These are phyloP conservation scores for Verbena officinalis DNA, from an alignment of 257 asterid genomes.

Conservation along the genomic window DNA sequence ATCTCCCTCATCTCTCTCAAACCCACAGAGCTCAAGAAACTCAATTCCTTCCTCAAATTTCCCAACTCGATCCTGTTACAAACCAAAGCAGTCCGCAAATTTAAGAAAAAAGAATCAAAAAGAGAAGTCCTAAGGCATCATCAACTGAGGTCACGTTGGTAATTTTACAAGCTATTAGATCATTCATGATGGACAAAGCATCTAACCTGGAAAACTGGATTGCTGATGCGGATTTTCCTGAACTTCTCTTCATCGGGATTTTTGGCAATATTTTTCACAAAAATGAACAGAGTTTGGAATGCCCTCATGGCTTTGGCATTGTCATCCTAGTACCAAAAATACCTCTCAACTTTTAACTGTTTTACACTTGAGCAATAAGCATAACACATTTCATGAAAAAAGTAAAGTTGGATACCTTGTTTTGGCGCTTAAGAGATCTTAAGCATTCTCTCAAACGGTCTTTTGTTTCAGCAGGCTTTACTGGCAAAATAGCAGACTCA, in stretches of 20 bases:
- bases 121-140: too few species aligned
- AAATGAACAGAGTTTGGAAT: slow-evolving; percentile 61
- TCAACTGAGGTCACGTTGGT: neutral
- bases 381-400: neutral
- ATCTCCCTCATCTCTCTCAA: slow-evolving; percentile 57
- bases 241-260: slow-evolving; percentile 68
- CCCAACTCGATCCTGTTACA: slow-evolving; percentile 69
- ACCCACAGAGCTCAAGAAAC: slow-evolving; percentile 77
- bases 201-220: slow-evolving; percentile 74
- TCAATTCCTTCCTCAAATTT: slow-evolving; percentile 52
- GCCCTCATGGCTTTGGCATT: slow-evolving; percentile 43
- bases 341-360: neutral
- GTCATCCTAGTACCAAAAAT: slow-evolving; percentile 43
- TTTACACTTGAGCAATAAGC: neutral
- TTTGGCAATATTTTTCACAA: slow-evolving; percentile 52
- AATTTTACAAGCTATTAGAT: neutral
- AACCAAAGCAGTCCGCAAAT: neutral
- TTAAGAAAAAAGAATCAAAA: neutral
- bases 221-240: slow-evolving; percentile 74
- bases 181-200: neutral
- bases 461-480: slow-evolving; percentile 29
- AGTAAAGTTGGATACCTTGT: slow-evolving; percentile 50
- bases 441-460: slow-evolving; percentile 67
- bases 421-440: slow-evolving; percentile 61
- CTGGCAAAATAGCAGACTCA: slow-evolving; percentile 36